Evolutionary conservation across 2,329 filamentous ascomycete species (phyloP).

Genomic region (Pyricularia sp.): DNA sequence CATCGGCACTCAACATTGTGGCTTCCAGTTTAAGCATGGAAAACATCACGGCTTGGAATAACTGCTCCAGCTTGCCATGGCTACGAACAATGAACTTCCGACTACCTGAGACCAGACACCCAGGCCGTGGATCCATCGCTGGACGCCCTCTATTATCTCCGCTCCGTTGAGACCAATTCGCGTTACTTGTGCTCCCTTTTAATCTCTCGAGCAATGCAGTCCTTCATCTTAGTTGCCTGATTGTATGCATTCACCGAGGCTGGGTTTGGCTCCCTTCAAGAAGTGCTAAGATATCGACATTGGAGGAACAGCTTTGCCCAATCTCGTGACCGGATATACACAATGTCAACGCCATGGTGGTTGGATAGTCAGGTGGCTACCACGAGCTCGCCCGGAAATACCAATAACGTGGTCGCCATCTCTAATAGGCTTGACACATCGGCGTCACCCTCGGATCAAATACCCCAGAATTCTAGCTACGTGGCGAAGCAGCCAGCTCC

Average conservation of each 20-base stretch:
- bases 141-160: too few relatives aligned
- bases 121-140: neutral
- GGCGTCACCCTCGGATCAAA: neutral
- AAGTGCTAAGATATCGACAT: neutral
- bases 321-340: neutral
- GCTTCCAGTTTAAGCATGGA: neutral
- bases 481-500: neutral
- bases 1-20: neutral
- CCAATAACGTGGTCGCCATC: neutral
- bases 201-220: neutral
- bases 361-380: neutral
- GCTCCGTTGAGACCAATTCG: neutral
- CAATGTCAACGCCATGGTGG: neutral
- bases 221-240: neutral
- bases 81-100: neutral
- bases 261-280: neutral
- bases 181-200: neutral
- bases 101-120: neutral
- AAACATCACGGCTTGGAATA: neutral
- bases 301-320: neutral
- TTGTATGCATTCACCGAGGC: neutral
- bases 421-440: neutral
- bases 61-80: neutral
- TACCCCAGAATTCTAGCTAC: neutral
- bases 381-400: neutral